Base-by-base conservation (phyloP, 23 red algal species). In the Gracilaria domingensis region DNA sequence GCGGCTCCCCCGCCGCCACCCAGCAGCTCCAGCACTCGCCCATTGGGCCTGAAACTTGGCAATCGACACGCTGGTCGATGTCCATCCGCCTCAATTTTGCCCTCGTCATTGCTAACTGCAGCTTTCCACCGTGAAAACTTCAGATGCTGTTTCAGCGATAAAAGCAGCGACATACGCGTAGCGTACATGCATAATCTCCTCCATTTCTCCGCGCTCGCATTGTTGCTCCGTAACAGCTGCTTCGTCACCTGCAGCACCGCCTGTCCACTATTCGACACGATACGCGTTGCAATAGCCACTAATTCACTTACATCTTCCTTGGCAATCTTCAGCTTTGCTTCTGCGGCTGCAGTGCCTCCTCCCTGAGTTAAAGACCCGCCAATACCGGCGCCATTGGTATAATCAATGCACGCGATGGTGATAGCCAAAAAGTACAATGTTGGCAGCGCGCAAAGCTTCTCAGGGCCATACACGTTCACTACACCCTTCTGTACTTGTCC, bases 261-360 rank as follows among this genome's bases (percentile, higher is more conserved):
- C 59, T 91, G 88, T 49, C 88, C 88, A 53, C 77, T 83, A 39
- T 91, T 83, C 13, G 88, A 83, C 35, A 91, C 61, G 66, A 82
- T 91, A 6, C 88, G 55, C 25, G 88, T 74, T 2, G 78, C 78
- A 3, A 91, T 72, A 14, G 49, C 87, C 33, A 80, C 47, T 14
- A 91, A 56, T 24, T 91, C 74, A 38, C 58, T 80, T 26, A 91
- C 87, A 23, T 91, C 87, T 73, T 91, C 87, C 38, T 69, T 80
- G 11, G 87, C 87, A 4, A 25, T 49, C 59, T 80, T 91, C 34
- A 91, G 77, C 47, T 91, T 91, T 17, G 59, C 58, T 75, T 91
- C 87, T 69, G 87, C 87, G 37, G 87, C 87, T 29, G 87, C 87
- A 50, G 87, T 91, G 76, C 87, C 87, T n/a, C 87, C 87, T 67